phyloP scores from a whole-genome alignment of 768 basidiomycete genomes.

The Boletus rubroflammeus region DNA sequence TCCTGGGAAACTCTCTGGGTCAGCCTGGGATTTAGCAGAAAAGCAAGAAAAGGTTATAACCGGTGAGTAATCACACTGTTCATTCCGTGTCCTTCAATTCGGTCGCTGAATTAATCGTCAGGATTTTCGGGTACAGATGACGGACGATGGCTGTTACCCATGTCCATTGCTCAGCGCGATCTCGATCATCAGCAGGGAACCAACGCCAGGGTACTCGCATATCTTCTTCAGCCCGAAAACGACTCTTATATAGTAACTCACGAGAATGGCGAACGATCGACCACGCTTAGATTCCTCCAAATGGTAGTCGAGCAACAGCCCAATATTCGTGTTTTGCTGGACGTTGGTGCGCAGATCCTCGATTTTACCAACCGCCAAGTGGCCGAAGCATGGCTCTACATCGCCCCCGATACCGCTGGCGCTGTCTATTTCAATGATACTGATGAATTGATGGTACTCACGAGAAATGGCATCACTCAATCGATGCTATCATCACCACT shows the following conservation, averaged over 20 bases:
- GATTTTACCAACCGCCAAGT: conserved; percentile 42
- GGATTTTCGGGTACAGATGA: conserved; percentile 42
- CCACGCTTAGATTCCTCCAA: conserved; percentile 15
- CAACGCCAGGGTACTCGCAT: conserved; percentile 37
- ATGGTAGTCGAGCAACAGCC: conserved; percentile 32
- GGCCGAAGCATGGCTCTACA: conserved; percentile 38
- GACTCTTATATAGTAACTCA: conserved; percentile 9
- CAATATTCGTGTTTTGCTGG: conserved; percentile 43
- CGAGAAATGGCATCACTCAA: conserved; percentile 16
- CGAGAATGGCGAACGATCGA: neutral
- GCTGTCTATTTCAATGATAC: conserved; percentile 27
- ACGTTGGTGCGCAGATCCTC: conserved; percentile 54
- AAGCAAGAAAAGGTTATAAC: conserved; percentile 10
- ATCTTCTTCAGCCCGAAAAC: conserved; percentile 25
- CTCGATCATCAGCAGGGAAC: conserved; percentile 30
- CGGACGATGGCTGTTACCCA: conserved; percentile 33
- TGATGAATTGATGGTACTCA: conserved; percentile 30
- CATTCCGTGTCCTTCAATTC: neutral
- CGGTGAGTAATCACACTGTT: neutral
- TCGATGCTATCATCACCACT: conserved; percentile 28
- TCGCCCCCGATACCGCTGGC: conserved; percentile 3
- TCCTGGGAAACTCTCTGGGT: conserved; percentile 24
- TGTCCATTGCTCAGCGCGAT: conserved; percentile 29
- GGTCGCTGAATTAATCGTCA: neutral
- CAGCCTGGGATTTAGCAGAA: conserved; percentile 36